These are phyloP conservation scores for Teunomyces kruisii DNA, from an alignment of 805 yeast species.

Conservation along the genomic window DNA sequence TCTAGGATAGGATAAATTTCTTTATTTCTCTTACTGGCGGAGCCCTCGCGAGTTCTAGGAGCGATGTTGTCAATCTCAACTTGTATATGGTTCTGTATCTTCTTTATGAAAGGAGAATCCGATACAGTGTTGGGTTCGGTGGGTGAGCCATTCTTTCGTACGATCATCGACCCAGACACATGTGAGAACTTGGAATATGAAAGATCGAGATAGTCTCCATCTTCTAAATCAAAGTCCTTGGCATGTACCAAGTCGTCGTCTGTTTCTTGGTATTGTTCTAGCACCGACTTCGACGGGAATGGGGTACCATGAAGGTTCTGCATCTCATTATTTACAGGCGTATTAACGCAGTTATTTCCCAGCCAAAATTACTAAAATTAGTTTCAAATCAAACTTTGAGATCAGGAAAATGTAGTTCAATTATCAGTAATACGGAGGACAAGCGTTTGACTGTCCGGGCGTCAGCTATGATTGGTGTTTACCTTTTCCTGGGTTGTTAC, in stretches of 20 bases:
- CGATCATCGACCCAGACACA: constrained; percentile 21
- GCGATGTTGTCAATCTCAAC: background rate
- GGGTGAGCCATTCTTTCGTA: constrained; percentile 7
- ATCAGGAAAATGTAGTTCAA: background rate
- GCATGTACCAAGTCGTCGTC: constrained; percentile 11
- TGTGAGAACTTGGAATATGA: constrained; percentile 41
- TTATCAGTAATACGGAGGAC: background rate
- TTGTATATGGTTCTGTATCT: constrained; percentile 22
- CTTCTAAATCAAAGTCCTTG: constrained; percentile 13
- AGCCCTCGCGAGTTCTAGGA: background rate
- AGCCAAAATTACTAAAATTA: background rate
- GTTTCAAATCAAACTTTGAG: background rate
- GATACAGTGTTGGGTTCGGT: background rate
- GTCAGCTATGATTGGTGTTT: background rate
- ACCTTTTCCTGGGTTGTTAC: background rate
- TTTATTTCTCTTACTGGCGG: background rate
- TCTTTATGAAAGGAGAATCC: constrained; percentile 30
- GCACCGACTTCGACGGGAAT: background rate
- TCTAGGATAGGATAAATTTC: constrained; percentile 6
- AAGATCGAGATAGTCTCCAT: constrained; percentile 23
- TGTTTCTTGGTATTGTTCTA: constrained; percentile 18
- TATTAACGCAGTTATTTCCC: background rate
- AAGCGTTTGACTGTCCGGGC: background rate
- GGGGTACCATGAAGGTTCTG: background rate
- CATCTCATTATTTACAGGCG: background rate